Conservation (phyloP, 139 green algal genomes). For the Nannochloris sp. region DNA sequence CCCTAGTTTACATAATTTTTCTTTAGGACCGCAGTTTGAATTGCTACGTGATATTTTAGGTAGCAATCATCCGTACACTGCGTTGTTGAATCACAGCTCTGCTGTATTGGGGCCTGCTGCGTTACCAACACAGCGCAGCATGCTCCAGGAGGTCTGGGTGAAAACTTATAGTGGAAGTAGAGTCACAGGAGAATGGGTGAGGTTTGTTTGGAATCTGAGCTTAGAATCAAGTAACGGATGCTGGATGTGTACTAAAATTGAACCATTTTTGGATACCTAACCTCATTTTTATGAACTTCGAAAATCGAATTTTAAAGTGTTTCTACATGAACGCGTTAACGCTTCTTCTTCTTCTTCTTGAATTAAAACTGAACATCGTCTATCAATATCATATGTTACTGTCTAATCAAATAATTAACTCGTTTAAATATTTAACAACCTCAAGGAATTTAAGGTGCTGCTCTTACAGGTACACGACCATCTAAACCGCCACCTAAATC, state of each 20-base stretch:
- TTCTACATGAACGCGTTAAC: too few species aligned
- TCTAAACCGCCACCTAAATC: not conserved
- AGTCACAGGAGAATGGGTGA: not conserved
- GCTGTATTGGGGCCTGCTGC: slow-evolving; percentile 8
- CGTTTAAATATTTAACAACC: too few species aligned
- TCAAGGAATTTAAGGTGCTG: not conserved
- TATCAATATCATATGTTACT: too few species aligned
- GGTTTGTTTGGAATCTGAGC: slow-evolving; percentile 13
- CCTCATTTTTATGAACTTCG: too few species aligned
- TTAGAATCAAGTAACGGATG: slow-evolving; percentile 8
- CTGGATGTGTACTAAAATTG: slow-evolving; percentile 15
- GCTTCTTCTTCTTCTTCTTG: too few species aligned
- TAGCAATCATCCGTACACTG: not conserved
- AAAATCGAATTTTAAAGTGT: too few species aligned
- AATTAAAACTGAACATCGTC: too few species aligned
- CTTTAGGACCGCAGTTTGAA: not conserved
- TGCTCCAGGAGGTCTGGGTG: slow-evolving; percentile 8
- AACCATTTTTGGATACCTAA: not conserved
- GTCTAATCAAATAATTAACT: too few species aligned
- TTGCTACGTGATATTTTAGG: not conserved
- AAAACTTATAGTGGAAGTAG: not conserved
- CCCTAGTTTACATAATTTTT: too few species aligned
- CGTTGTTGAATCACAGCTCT: not conserved
- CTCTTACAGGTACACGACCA: slow-evolving; percentile 3
- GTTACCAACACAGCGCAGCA: slow-evolving; percentile 6